Base-by-base conservation (phyloP, 1,284 basidiomycete genomes). In the Ustilago hordei region DNA sequence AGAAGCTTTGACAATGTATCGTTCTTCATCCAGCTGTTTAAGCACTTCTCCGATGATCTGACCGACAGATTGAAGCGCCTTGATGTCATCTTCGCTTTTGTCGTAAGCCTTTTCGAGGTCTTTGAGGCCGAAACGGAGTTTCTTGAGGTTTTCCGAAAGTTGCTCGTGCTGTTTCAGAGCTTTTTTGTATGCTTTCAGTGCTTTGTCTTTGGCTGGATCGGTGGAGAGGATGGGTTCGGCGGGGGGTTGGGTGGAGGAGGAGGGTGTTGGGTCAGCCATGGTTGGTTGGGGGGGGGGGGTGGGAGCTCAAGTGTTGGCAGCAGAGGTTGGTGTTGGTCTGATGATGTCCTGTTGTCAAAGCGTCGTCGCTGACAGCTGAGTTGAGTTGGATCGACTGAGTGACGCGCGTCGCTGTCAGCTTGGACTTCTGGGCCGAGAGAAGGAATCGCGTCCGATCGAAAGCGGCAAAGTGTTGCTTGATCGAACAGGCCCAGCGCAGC, bases 41-140 rank as follows among this genome's bases (percentile, higher is more conserved):
- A 99, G 92, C 68, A 99, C 95, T 88, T 99, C 97, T 69, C 95
- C 97, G 72, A 99, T 97, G 79, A 99, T 98, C 88, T 99, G 97
- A 12, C 97, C 97, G 11, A 99, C 97, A 12, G 94, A 97, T 87
- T 99, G 97, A 15, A 99, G 91, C 55, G 97, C 97, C 88, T 98
- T 98, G 88, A 99, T 98, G 86, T 99, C 96, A 52, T 99, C 95
- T 87, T 99, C 97, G 0, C 95, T 97, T 90, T 97, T 96, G 82
- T 92, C 93, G 84, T 92, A 99, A 66, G 93, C 92, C 82, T 92
- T 92, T 85, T 95, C 92, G 13, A 99, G 88, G 67, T 94, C 92
- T 84, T 94, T 95, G 45, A 84, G 77, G 36, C 77, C 74, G 67
- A 77, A 78, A 41, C 84, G 83, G 41, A 84, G 73, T 59, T 81